phyloP scores from a whole-genome alignment of 1,284 basidiomycete genomes.

The Apiotrichum domesticum region DNA sequence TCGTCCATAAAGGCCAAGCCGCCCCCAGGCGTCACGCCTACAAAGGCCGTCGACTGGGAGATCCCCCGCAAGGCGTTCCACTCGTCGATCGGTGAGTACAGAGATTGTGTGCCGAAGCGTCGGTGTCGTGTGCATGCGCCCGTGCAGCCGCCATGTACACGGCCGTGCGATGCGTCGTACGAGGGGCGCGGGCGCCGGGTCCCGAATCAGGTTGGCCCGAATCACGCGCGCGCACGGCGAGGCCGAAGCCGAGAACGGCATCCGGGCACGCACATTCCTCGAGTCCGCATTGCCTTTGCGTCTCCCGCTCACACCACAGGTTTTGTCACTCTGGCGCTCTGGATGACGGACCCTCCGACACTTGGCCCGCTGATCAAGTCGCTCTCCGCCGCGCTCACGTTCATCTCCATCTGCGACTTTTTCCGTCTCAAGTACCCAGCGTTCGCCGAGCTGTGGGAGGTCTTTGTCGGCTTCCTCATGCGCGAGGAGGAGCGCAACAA shows the following conservation, averaged over 20 bases:
- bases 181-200: neutral
- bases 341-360: slow-evolving; percentile 43
- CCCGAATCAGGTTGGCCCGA: neutral
- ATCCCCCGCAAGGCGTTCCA: slow-evolving; percentile 87
- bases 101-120: neutral
- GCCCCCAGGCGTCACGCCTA: slow-evolving; percentile 40
- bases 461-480: slow-evolving; percentile 80
- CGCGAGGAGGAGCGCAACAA: slow-evolving; percentile 80
- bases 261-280: too few species aligned
- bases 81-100: slow-evolving; percentile 72
- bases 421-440: slow-evolving; percentile 64
- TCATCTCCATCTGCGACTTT: slow-evolving; percentile 71
- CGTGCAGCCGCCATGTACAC: too few species aligned
- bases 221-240: too few species aligned
- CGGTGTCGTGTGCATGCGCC: neutral
- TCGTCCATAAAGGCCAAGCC: slow-evolving; percentile 37
- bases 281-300: too few species aligned
- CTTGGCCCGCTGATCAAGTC: slow-evolving; percentile 56
- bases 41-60: slow-evolving; percentile 55
- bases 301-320: slow-evolving; percentile 51
- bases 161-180: neutral
- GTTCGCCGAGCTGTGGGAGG: slow-evolving; percentile 74
- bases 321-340: slow-evolving; percentile 74
- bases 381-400: slow-evolving; percentile 61
- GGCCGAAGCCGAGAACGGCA: neutral